Evolutionary conservation across 345 rosid genomes (phyloP), one percentile per base, ranked within the genome.

Genomic region (Noccaea bulbosa): DNA sequence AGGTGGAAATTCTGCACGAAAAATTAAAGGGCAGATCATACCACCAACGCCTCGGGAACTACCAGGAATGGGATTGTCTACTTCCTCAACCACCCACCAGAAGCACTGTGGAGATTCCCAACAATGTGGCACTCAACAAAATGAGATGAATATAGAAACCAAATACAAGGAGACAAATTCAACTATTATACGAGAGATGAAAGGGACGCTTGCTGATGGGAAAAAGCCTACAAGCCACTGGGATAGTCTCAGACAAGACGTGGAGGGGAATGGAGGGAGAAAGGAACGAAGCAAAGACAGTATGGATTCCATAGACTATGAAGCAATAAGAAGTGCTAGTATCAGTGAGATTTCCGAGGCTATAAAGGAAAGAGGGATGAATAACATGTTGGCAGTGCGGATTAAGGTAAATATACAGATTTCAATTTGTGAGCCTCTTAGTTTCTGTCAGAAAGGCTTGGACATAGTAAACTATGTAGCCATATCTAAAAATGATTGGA

Each of bases 361-460:
- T 30, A 93, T 91, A 33, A 87, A 79, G 79, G 97, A 82, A 69
- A 78, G 98, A 68, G 98, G 98, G 24, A 91, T 91, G 94, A 91
- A 91, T 80, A 84, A 88, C 70, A 80, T 89, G 92, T 79, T 93
- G 69, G 98, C 97, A 5, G 89, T 81, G 69, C 78, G 98, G 60
- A 93, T 93, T 22, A 77, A 93, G 94, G 98, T 85, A 81, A 15
- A 49, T 58, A 40, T n/a, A 66, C 33, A 50, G 30, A 30, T 59
- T 55, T 67, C 32, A 69, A 24, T 50, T 32, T 41, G 46, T 43
- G 15, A 22, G 16, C 10, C 16, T 53, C 14, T 45, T 14, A 15
- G 4, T 34, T 54, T 62, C 45, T 40, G 47, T 20, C 15, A 52
- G 52, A 72, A 72, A 72, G 55, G 37, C 61, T 58, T 51, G 40